Conservation (phyloP, 768 basidiomycete genomes). For the Lentinula boryana region DNA sequence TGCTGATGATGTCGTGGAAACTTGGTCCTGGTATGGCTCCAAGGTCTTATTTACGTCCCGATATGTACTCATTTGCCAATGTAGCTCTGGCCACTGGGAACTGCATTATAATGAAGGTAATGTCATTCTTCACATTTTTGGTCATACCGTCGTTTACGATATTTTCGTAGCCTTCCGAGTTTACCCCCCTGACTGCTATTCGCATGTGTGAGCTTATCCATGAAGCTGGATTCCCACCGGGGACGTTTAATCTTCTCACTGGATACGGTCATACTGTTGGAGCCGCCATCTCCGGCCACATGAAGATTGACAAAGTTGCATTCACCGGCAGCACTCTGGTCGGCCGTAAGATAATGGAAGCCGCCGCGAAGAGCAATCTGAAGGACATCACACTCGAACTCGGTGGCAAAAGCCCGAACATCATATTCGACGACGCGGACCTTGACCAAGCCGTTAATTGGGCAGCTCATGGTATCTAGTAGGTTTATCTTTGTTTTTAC, state of each 20-base stretch:
- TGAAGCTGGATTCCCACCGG: constrained; percentile 55
- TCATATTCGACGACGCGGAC: constrained; percentile 73
- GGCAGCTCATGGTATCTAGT: constrained; percentile 73
- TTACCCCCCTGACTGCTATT: constrained; percentile 52
- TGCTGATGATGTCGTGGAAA: constrained; percentile 51
- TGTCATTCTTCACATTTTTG: background rate
- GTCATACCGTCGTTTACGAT: background rate
- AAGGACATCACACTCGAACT: constrained; percentile 83
- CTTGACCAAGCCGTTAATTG: constrained; percentile 69
- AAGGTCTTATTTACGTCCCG: constrained; percentile 11
- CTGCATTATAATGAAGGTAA: constrained; percentile 37
- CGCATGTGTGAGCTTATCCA: constrained; percentile 34
- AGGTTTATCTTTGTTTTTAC: constrained; percentile 13
- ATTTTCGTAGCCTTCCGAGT: constrained; percentile 43
- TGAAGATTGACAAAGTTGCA: constrained; percentile 69
- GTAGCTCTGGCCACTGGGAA: constrained; percentile 56
- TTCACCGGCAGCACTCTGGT: constrained; percentile 85
- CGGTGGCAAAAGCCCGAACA: constrained; percentile 71
- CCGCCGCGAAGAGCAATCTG: constrained; percentile 74
- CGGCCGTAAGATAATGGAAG: constrained; percentile 76
- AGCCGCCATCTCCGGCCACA: constrained; percentile 61
- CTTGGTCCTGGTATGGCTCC: constrained; percentile 34
- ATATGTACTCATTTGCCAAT: constrained; percentile 47
- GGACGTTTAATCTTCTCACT: constrained; percentile 64
- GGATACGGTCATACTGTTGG: constrained; percentile 75